phyloP scores from a whole-genome alignment of 306 rosid genomes.

The Begonia fuchsioides region DNA sequence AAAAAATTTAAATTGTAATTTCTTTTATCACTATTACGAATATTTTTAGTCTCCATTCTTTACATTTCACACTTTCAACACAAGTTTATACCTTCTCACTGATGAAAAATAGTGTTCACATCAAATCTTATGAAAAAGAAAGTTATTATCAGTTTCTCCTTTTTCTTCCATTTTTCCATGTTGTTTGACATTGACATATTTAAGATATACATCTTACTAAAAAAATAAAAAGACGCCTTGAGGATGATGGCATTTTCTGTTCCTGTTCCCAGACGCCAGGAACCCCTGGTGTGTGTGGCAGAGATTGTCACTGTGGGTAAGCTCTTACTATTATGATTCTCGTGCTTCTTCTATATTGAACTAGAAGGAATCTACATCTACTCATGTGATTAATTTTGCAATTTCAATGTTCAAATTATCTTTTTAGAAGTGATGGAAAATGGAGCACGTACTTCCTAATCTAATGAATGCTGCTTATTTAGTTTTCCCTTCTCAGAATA shows the following conservation, averaged over 20 bases:
- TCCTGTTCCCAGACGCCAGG: slow-evolving; percentile 43
- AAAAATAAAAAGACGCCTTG: slow-evolving; percentile 62
- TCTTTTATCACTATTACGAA: not conserved
- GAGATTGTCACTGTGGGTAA: slow-evolving; percentile 95
- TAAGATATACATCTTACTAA: slow-evolving; percentile 69
- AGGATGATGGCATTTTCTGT: slow-evolving; percentile 94
- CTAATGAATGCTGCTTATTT: too few species aligned
- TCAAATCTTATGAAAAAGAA: too few species aligned
- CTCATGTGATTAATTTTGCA: not conserved
- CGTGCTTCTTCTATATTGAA: not conserved
- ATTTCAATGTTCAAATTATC: not conserved
- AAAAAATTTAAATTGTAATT: too few species aligned
- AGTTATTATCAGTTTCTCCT: not conserved
- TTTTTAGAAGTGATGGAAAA: too few species aligned
- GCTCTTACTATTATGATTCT: slow-evolving; percentile 9
- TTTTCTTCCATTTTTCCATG: slow-evolving; percentile 9
- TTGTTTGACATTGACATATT: slow-evolving; percentile 34
- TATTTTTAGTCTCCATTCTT: not conserved
- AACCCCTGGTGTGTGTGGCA: slow-evolving; percentile 56
- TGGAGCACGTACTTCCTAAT: too few species aligned
- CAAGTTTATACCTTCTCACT: too few species aligned
- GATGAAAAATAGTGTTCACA: too few species aligned
- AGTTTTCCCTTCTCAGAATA: too few species aligned
- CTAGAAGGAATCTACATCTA: not conserved
- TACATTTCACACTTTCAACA: too few species aligned